These are phyloP conservation scores for Wallemia mellicola DNA, from an alignment of 1,284 basidiomycete species.

Conservation along the genomic window DNA sequence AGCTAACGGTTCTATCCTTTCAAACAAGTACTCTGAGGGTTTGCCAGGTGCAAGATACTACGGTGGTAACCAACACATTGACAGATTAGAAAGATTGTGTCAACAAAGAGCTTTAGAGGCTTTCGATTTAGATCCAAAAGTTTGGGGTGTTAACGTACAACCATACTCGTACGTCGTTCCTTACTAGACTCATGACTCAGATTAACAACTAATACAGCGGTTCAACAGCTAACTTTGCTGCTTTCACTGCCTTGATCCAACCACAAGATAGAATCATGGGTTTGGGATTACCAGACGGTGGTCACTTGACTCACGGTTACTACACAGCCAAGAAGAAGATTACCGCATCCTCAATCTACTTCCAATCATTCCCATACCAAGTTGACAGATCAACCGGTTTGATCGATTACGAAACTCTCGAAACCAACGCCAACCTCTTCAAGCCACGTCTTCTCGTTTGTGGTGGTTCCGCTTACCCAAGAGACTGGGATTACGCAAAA, in stretches of 20 bases:
- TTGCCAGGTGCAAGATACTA: conserved; percentile 88
- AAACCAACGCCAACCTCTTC: conserved; percentile 73
- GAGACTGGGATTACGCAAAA: conserved; percentile 80
- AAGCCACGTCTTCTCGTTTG: conserved; percentile 91
- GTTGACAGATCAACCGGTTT: conserved; percentile 59
- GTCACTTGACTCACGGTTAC: conserved; percentile 92
- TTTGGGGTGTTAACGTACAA: conserved; percentile 98
- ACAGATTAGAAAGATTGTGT: conserved; percentile 81
- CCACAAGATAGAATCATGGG: conserved; percentile 99
- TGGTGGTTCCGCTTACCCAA: conserved; percentile 92
- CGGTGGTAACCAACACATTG: conserved; percentile 87
- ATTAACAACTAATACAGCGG: conserved; percentile 3
- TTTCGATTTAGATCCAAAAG: conserved; percentile 69
- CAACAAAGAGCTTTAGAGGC: conserved; percentile 84
- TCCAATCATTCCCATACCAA: conserved; percentile 91
- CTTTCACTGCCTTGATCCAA: conserved; percentile 82
- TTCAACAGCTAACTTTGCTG: conserved; percentile 74
- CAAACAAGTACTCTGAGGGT: conserved; percentile 95
- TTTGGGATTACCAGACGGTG: conserved; percentile 90
- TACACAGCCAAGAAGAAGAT: conserved; percentile 99
- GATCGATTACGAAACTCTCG: conserved; percentile 64
- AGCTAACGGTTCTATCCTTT: conserved; percentile 93
- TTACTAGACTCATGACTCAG: conserved; percentile 10
- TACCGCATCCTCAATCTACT: conserved; percentile 98
- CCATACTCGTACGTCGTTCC: conserved; percentile 40